These are phyloP conservation scores for Rhodotorula sphaerocarpa DNA, from an alignment of 768 basidiomycete species.

Conservation along the genomic window DNA sequence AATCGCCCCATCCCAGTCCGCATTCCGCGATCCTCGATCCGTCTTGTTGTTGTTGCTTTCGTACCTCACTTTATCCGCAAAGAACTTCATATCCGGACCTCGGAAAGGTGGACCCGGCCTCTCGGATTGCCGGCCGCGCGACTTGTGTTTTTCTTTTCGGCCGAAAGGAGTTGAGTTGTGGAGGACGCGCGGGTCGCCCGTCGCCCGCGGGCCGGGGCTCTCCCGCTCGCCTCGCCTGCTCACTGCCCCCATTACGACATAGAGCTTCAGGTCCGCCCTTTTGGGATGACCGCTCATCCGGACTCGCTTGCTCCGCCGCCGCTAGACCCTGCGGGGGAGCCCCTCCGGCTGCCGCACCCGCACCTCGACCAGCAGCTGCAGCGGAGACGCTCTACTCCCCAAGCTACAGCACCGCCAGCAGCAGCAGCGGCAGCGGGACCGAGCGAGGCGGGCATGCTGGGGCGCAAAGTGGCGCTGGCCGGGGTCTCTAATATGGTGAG, in stretches of 20 bases:
- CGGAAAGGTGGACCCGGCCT: no score
- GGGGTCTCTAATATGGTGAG: conserved; percentile 27
- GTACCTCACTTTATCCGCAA: no score
- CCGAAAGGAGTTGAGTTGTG: no score
- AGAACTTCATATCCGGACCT: no score
- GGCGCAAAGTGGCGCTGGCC: conserved; percentile 19
- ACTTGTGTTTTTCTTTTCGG: no score
- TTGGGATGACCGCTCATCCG: conserved; percentile 13
- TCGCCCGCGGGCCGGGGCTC: no score
- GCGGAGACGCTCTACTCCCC: not conserved
- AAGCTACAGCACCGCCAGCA: not conserved
- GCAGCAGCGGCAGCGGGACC: not conserved
- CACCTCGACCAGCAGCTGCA: not conserved
- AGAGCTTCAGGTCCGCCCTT: no score
- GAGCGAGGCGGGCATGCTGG: conserved; percentile 1
- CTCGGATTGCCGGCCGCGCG: no score
- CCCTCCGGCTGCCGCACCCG: not conserved
- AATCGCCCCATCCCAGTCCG: no score
- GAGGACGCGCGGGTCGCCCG: no score
- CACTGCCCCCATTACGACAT: not conserved
- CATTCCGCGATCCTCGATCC: no score
- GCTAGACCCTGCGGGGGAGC: conserved; percentile 19
- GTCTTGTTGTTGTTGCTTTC: no score
- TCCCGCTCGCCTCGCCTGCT: not conserved
- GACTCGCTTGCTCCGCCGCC: conserved; percentile 23